Conservation (phyloP, 1,284 basidiomycete genomes). For the Malassezia caprae region DNA sequence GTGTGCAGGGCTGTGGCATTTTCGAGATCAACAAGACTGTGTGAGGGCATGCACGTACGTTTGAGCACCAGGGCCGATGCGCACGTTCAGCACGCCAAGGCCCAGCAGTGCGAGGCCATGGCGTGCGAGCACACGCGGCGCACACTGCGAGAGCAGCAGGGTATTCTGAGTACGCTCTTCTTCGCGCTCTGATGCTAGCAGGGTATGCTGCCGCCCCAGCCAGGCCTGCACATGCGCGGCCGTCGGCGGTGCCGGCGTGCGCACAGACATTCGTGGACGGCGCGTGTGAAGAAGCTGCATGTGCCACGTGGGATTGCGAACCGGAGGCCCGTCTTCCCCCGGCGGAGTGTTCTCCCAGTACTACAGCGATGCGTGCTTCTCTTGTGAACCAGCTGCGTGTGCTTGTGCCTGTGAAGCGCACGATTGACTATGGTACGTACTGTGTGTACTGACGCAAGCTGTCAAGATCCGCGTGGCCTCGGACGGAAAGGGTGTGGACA, state of each 20-base stretch:
- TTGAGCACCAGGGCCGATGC: constrained; percentile 78
- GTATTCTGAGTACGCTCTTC: constrained; percentile 73
- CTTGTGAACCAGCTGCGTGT: constrained; percentile 44
- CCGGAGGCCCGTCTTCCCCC: constrained; percentile 15
- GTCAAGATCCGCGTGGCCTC: constrained; percentile 47
- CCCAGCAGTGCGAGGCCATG: constrained; percentile 70
- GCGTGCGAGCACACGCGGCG: constrained; percentile 72
- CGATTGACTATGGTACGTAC: constrained; percentile 44
- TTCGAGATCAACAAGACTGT: constrained; percentile 65
- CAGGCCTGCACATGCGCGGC: constrained; percentile 53
- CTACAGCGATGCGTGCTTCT: constrained; percentile 34
- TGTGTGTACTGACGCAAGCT: constrained; percentile 16
- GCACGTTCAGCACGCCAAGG: constrained; percentile 61
- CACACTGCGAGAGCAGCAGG: constrained; percentile 70
- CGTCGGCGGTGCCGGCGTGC: constrained; percentile 20
- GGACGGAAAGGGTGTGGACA: constrained; percentile 47
- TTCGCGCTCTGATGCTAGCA: constrained; percentile 64
- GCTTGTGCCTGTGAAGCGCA: constrained; percentile 47
- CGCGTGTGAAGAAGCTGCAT: neutral
- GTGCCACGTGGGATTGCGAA: constrained; percentile 11
- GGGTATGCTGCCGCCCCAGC: constrained; percentile 60
- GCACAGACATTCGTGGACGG: constrained; percentile 13
- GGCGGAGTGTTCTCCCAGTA: neutral
- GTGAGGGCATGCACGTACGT: constrained; percentile 54
- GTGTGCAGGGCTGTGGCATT: constrained; percentile 69